A percentile compares a stretch with the other conserved stretches of the same genome.
Evolutionary conservation across 441 rosid species (phyloP).

Genomic region (Populus hybrid): DNA sequence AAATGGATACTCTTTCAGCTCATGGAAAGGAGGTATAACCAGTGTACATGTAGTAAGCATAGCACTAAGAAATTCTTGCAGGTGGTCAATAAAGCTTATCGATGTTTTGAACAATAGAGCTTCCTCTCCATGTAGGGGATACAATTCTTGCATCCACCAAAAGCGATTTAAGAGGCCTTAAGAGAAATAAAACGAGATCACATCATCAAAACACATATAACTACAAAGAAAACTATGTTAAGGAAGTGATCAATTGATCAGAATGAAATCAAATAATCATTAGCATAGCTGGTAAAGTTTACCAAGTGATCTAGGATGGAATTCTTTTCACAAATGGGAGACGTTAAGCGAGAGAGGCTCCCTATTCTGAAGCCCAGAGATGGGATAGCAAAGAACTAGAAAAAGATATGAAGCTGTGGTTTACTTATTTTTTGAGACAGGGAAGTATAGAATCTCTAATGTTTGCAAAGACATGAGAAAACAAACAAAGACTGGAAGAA

Average conservation of each 20-base stretch:
- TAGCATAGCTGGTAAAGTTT: neutral
- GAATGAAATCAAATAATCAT: neutral
- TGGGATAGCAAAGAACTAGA: neutral
- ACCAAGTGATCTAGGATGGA: neutral
- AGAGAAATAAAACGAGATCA: slow-evolving; percentile 15
- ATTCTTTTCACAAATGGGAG: neutral
- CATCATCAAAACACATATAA: slow-evolving; percentile 20
- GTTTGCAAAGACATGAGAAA: neutral
- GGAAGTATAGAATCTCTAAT: neutral
- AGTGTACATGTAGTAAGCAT: slow-evolving; percentile 61
- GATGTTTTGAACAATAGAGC: slow-evolving; percentile 77
- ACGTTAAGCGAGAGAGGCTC: neutral
- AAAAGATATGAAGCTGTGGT: neutral
- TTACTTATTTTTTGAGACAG: neutral
- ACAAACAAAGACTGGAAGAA: neutral
- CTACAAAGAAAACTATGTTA: slow-evolving; percentile 6
- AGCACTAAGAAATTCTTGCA: slow-evolving; percentile 85
- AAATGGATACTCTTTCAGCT: slow-evolving; percentile 46
- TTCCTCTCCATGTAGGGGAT: slow-evolving; percentile 63
- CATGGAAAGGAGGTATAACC: slow-evolving; percentile 61
- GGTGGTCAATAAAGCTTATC: slow-evolving; percentile 83
- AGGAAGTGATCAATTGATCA: neutral
- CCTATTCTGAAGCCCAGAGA: neutral
- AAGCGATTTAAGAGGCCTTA: slow-evolving; percentile 87
- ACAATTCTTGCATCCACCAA: slow-evolving; percentile 82